Percentiles rank a stretch among this genome's conserved stretches.
Evolutionary conservation across 2,329 filamentous ascomycete species (phyloP).

Genomic region (Alternaria angustiovoidea): DNA sequence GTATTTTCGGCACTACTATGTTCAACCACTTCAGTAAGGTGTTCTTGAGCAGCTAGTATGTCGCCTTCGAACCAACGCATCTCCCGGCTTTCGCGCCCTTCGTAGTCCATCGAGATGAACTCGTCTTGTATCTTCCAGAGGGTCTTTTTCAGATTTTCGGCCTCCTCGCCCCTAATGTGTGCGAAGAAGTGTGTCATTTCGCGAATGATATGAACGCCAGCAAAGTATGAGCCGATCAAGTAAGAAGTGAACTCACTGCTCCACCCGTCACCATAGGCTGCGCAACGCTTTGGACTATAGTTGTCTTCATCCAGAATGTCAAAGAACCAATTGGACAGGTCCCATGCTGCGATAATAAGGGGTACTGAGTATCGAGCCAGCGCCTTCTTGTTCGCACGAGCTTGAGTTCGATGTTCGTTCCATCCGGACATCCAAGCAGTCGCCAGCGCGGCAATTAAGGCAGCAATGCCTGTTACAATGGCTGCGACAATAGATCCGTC

Average conservation of each 20-base stretch:
- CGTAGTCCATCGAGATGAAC: slow-evolving; percentile 13
- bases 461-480: slow-evolving; percentile 16
- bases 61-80: slow-evolving; percentile 21
- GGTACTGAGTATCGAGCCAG: slow-evolving; percentile 14
- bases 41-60: slow-evolving; percentile 17
- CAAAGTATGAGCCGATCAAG: slow-evolving; percentile 13
- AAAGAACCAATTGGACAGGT: slow-evolving; percentile 15
- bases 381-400: slow-evolving; percentile 9
- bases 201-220: slow-evolving; percentile 15
- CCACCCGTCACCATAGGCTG: slow-evolving; percentile 11
- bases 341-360: slow-evolving; percentile 13
- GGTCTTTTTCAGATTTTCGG: slow-evolving; percentile 9
- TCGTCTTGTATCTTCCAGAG: slow-evolving; percentile 20
- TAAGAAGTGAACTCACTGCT: slow-evolving; percentile 9
- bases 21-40: slow-evolving; percentile 2
- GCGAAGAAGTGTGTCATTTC: slow-evolving; percentile 18
- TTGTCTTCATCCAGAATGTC: slow-evolving; percentile 11
- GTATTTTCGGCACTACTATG: background rate
- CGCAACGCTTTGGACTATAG: slow-evolving; percentile 2
- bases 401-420: slow-evolving; percentile 11
- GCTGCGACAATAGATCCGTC: slow-evolving; percentile 10
- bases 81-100: slow-evolving; percentile 10
- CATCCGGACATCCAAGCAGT: slow-evolving; percentile 9
- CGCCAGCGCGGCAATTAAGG: background rate
- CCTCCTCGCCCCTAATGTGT: slow-evolving; percentile 6